phyloP scores from a whole-genome alignment of 2,329 filamentous ascomycete species.

The Hypoxylon sp. region DNA sequence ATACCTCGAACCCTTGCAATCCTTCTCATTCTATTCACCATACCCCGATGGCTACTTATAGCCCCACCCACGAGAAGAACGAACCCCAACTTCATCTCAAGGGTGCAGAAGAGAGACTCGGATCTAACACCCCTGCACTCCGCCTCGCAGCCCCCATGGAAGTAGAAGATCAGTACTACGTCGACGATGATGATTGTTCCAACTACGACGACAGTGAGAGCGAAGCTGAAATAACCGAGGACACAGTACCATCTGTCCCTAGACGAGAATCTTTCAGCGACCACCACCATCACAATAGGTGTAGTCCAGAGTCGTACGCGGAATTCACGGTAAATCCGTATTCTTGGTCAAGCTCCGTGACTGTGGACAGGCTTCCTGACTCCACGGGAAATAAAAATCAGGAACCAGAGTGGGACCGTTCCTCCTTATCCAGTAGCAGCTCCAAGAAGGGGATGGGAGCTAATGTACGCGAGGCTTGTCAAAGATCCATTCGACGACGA shows the following conservation, averaged over 20 bases:
- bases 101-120: background rate
- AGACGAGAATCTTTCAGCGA: background rate
- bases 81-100: conserved; percentile 4
- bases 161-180: background rate
- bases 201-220: conserved; percentile 27
- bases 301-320: conserved; percentile 34
- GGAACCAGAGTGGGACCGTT: background rate
- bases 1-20: background rate
- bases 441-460: background rate
- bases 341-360: background rate
- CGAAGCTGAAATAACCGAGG: background rate
- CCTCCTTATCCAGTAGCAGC: background rate
- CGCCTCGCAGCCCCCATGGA: background rate
- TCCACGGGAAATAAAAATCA: background rate
- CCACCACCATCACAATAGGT: background rate
- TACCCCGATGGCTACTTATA: background rate
- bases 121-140: background rate
- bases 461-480: background rate
- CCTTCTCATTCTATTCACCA: background rate
- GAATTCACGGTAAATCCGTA: conserved; percentile 40
- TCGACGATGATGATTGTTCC: conserved; percentile 24
- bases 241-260: background rate
- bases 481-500: background rate
- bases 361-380: background rate
- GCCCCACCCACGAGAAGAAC: background rate